phyloP scores from a whole-genome alignment of 495 filamentous ascomycete genomes.

The Aspergillus panamensis region DNA sequence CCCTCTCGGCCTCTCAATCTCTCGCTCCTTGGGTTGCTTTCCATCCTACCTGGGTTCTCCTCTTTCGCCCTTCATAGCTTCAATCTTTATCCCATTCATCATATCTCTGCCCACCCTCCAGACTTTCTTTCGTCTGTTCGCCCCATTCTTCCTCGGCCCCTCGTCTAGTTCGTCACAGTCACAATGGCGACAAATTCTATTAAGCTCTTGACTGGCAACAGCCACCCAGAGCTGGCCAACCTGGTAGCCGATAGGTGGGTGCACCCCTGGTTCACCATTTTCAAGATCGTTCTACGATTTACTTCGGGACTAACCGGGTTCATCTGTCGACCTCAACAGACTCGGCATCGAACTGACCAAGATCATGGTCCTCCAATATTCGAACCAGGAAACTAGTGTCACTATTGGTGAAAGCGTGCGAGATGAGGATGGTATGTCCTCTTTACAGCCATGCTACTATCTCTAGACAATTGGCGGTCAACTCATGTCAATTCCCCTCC shows the following conservation, averaged over 20 bases:
- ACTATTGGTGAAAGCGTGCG: slow-evolving; percentile 95
- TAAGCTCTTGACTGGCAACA: slow-evolving; percentile 93
- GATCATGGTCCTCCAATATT: slow-evolving; percentile 92
- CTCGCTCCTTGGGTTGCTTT: background rate
- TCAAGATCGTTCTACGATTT: background rate
- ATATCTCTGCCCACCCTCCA: background rate
- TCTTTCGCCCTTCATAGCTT: background rate
- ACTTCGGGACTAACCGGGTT: slow-evolving; percentile 13
- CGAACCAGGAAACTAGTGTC: slow-evolving; percentile 95
- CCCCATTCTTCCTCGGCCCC: slow-evolving; percentile 1
- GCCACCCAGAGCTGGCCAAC: slow-evolving; percentile 86
- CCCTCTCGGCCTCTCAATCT: background rate
- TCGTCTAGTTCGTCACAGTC: slow-evolving; percentile 11
- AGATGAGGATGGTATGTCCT: slow-evolving; percentile 79
- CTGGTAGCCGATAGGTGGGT: slow-evolving; percentile 85
- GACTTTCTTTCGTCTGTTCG: background rate
- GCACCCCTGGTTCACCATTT: background rate
- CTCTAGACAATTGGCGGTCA: slow-evolving; percentile 9
- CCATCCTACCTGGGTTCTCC: no score
- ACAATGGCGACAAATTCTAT: slow-evolving; percentile 83
- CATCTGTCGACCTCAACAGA: slow-evolving; percentile 39
- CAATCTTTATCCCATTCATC: background rate
- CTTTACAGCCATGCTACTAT: slow-evolving; percentile 10
- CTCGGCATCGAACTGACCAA: slow-evolving; percentile 91
- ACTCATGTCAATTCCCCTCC: slow-evolving; percentile 15